phyloP scores from a whole-genome alignment of 75 land plant species.

The Picea glauca region DNA sequence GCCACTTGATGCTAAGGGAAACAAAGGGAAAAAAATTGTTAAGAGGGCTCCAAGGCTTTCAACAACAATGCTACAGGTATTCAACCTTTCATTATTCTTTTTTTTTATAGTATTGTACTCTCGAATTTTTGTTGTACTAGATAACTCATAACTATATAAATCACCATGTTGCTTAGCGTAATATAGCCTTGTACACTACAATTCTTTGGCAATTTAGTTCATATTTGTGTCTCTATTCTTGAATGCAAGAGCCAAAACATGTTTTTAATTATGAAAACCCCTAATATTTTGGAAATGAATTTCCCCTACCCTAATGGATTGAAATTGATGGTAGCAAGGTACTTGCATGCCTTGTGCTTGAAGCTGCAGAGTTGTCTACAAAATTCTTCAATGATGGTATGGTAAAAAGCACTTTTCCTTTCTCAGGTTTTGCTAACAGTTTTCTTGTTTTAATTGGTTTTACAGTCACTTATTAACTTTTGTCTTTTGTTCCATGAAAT shows the following conservation, averaged over 20 bases:
- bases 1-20: background rate
- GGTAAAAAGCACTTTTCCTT: background rate
- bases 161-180: no score
- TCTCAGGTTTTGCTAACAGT: constrained; percentile 7
- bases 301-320: constrained; percentile 2
- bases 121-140: background rate
- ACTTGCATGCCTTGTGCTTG: background rate
- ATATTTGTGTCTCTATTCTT: background rate
- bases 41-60: no score
- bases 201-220: background rate
- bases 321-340: background rate
- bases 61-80: background rate
- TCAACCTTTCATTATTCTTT: background rate
- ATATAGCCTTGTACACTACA: no score
- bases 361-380: background rate
- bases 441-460: background rate
- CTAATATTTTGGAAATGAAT: constrained; percentile 5
- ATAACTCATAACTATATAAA: background rate
- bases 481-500: background rate
- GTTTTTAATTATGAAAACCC: background rate
- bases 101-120: background rate
- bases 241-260: background rate
- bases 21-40: background rate
- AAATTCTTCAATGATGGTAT: background rate
- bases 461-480: background rate